A percentile compares a stretch with the other conserved stretches of the same genome.
Conservation (phyloP, 371 early-diverging fungal genomes). For the Sporodiniella umbellata region DNA sequence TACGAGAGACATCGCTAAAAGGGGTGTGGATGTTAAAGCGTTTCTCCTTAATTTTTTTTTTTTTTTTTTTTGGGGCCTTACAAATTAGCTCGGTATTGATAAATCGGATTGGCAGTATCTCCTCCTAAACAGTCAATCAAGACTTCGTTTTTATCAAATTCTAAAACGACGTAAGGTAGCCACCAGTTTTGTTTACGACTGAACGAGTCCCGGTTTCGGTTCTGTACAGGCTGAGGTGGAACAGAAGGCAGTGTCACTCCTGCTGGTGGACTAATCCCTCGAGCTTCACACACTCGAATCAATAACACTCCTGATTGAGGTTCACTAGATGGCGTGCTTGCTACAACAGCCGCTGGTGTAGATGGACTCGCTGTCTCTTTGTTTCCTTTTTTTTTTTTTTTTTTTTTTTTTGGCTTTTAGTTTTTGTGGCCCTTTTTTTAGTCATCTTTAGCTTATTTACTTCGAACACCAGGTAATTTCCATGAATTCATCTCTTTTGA, state of each 20-base stretch:
- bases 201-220: constrained; percentile 62
- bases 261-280: constrained; percentile 63
- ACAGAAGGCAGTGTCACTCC: constrained; percentile 46
- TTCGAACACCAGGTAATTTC: constrained; percentile 40
- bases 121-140: constrained; percentile 79
- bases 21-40: neutral
- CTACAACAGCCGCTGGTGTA: constrained; percentile 5
- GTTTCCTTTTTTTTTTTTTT: constrained; percentile 1
- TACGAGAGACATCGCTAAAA: constrained; percentile 85
- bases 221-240: constrained; percentile 16
- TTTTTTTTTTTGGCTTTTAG: constrained; percentile 34
- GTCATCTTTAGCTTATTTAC: constrained; percentile 15
- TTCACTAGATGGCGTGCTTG: constrained; percentile 12
- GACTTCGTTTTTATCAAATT: constrained; percentile 93
- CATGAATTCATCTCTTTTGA: constrained; percentile 32
- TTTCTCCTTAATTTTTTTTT: too few species aligned
- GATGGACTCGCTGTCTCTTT: constrained; percentile 2
- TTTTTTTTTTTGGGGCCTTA: constrained; percentile 42
- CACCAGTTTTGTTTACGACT: constrained; percentile 73
- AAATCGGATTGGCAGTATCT: constrained; percentile 71
- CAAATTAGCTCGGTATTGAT: constrained; percentile 88
- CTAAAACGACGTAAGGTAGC: constrained; percentile 86
- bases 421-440: neutral
- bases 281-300: constrained; percentile 81
- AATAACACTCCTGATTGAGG: constrained; percentile 68